A percentile compares a stretch with the other conserved stretches of the same genome.
These are phyloP conservation scores for Colletotrichum coccodes DNA, from an alignment of 2,329 filamentous ascomycete genomes.

Conservation along the genomic window DNA sequence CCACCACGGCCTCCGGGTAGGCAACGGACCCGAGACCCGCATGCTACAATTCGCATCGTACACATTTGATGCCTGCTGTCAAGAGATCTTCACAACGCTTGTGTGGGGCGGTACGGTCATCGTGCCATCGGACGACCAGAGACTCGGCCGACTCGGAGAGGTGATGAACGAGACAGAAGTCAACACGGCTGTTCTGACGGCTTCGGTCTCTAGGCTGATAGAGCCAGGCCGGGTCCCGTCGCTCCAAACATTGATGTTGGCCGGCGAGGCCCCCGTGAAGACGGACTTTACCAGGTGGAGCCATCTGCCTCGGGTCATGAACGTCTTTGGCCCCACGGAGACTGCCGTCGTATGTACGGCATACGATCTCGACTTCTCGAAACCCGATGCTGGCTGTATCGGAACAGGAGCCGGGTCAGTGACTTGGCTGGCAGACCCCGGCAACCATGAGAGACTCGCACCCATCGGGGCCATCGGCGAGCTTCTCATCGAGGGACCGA, in stretches of 20 bases:
- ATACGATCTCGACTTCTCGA: background rate
- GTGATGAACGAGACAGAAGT: background rate
- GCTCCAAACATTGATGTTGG: constrained; percentile 46
- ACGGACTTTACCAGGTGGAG: too few relatives aligned
- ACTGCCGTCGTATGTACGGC: too few relatives aligned
- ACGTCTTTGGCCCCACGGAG: too few relatives aligned
- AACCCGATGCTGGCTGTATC: too few relatives aligned
- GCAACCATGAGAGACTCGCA: too few relatives aligned
- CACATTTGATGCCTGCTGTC: constrained; percentile 61
- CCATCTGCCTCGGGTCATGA: too few relatives aligned
- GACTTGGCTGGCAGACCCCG: too few relatives aligned
- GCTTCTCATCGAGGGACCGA: constrained; percentile 34
- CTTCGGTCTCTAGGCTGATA: constrained; percentile 60
- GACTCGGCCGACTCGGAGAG: constrained; percentile 58
- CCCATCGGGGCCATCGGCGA: constrained; percentile 37
- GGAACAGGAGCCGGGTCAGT: too few relatives aligned
- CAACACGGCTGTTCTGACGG: constrained; percentile 60
- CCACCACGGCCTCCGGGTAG: background rate
- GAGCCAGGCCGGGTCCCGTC: constrained; percentile 46
- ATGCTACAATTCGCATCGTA: constrained; percentile 59
- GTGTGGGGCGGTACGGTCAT: constrained; percentile 68
- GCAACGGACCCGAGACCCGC: background rate
- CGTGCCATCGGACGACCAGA: constrained; percentile 60
- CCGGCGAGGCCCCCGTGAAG: constrained; percentile 41
- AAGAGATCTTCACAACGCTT: constrained; percentile 62